phyloP scores from a whole-genome alignment of 2,329 filamentous ascomycete species.

The Alternaria ventricosa region DNA sequence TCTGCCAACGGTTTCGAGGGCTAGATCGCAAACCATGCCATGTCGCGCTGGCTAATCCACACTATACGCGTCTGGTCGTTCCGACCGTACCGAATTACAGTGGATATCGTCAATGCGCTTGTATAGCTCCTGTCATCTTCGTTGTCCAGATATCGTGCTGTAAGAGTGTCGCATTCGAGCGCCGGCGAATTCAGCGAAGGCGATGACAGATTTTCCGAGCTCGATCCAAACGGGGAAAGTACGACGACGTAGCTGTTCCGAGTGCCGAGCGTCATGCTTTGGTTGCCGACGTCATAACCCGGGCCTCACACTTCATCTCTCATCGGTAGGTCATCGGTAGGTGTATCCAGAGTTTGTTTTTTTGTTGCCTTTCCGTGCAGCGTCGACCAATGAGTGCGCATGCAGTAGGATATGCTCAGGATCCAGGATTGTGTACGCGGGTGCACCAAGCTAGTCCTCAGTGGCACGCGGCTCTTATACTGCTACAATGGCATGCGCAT shows the following conservation, averaged over 20 bases:
- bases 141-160: neutral
- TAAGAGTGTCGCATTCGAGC: neutral
- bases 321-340: neutral
- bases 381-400: neutral
- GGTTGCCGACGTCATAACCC: neutral
- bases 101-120: neutral
- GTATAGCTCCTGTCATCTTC: neutral
- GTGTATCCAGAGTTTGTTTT: neutral
- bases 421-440: neutral
- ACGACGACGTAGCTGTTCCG: slow-evolving; percentile 2
- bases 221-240: slow-evolving; percentile 10
- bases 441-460: neutral
- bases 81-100: neutral
- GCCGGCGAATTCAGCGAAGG: neutral
- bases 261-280: slow-evolving; percentile 4
- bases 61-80: slow-evolving; percentile 1
- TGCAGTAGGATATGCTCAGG: neutral
- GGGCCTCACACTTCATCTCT: neutral
- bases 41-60: neutral
- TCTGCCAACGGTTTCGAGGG: slow-evolving; percentile 1
- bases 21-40: neutral
- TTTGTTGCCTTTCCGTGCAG: neutral
- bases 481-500: neutral
- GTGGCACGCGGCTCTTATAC: neutral
- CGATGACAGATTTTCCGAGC: slow-evolving; percentile 6